phyloP scores from a whole-genome alignment of 805 yeast genomes.

The Nakazawaea sp. region DNA sequence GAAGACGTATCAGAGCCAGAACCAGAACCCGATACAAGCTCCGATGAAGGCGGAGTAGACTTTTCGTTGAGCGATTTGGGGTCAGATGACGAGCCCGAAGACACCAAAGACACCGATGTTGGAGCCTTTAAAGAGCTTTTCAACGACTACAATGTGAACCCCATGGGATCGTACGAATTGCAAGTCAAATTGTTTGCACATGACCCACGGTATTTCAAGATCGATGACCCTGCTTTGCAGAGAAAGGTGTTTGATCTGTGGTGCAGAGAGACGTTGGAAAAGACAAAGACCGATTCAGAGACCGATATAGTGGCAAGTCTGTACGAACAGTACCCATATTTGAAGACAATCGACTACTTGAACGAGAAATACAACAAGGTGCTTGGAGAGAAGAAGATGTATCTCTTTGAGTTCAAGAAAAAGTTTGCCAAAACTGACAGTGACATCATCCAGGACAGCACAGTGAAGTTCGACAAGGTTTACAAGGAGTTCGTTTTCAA shows the following conservation, averaged over 20 bases:
- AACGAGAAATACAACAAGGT: slow-evolving; percentile 3
- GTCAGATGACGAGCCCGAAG: slow-evolving; percentile 16
- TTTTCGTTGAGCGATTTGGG: slow-evolving; percentile 12
- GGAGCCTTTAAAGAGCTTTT: slow-evolving; percentile 28
- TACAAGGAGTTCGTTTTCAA: slow-evolving; percentile 5
- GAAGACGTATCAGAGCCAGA: background rate
- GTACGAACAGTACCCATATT: slow-evolving; percentile 2
- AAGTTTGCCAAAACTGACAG: slow-evolving; percentile 2
- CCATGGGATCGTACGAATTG: slow-evolving; percentile 40
- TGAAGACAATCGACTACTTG: slow-evolving; percentile 5
- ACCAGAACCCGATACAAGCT: background rate
- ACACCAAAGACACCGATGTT: slow-evolving; percentile 13
- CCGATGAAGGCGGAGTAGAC: slow-evolving; percentile 1
- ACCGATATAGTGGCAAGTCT: background rate
- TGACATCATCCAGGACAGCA: no score
- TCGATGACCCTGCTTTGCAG: slow-evolving; percentile 28
- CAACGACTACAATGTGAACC: slow-evolving; percentile 27
- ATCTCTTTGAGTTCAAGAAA: slow-evolving; percentile 8
- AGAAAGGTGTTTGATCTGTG: slow-evolving; percentile 38
- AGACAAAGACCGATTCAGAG: slow-evolving; percentile 6
- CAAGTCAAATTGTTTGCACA: slow-evolving; percentile 32
- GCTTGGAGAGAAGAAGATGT: slow-evolving; percentile 5
- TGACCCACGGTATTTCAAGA: slow-evolving; percentile 32
- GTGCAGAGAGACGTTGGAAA: slow-evolving; percentile 22
- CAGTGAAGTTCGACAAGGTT: slow-evolving; percentile 3